A percentile compares a stretch with the other conserved stretches of the same genome.
phyloP scores from a whole-genome alignment of 306 rosid species.

The Pachyrhizus erosus region DNA sequence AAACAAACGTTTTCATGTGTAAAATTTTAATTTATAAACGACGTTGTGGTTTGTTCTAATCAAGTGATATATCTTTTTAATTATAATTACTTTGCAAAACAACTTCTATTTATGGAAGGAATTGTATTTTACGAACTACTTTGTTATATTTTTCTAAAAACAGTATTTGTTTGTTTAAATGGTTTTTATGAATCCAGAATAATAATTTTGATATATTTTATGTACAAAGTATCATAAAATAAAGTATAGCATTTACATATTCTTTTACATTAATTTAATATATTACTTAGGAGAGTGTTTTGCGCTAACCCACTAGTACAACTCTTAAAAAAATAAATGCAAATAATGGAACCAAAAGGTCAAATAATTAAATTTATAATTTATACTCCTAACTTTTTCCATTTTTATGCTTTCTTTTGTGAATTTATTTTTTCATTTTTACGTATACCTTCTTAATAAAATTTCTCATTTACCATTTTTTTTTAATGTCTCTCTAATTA shows the following conservation, averaged over 20 bases:
- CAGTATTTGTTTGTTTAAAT: not conserved
- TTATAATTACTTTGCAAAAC: not conserved
- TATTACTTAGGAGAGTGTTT: conserved; percentile 28
- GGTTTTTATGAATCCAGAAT: not conserved
- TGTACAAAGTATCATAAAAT: not conserved
- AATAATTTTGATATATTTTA: not conserved
- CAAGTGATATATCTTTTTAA: not conserved
- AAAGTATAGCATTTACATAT: not conserved
- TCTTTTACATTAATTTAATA: not conserved
- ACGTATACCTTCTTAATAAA: not conserved
- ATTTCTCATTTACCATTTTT: not conserved
- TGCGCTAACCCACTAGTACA: conserved; percentile 3
- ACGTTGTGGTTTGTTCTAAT: not conserved
- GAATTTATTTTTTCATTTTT: not conserved
- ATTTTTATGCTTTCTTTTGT: too few species aligned
- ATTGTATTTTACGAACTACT: not conserved
- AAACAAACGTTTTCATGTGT: not conserved
- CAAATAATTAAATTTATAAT: too few species aligned
- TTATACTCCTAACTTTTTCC: too few species aligned
- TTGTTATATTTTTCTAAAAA: not conserved
- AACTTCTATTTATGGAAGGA: not conserved
- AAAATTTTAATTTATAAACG: not conserved
- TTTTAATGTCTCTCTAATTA: not conserved
- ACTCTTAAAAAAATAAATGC: not conserved
- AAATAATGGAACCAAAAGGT: not conserved